Percentiles rank a stretch among this genome's conserved stretches.
These are phyloP conservation scores for Rhynchospora breviuscula DNA, from an alignment of 176 grass and related monocot species.

Conservation along the genomic window DNA sequence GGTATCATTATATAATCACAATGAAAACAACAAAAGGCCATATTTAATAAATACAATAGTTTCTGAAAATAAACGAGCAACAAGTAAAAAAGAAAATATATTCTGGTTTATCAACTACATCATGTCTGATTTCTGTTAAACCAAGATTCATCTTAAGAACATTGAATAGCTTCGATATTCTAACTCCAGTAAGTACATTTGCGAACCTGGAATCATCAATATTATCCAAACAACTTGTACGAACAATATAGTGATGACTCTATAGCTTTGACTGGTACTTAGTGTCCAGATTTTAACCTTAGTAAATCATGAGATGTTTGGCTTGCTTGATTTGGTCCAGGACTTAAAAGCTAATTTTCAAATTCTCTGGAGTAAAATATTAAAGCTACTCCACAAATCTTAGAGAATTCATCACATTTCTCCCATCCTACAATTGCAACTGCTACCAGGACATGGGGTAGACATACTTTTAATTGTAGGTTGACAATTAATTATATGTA, in stretches of 20 bases:
- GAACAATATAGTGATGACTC: background rate
- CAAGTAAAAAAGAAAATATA: background rate
- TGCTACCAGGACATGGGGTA: background rate
- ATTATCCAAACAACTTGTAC: background rate
- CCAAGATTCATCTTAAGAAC: background rate
- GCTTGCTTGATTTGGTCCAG: background rate
- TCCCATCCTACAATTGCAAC: background rate
- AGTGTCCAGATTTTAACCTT: background rate
- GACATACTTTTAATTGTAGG: background rate
- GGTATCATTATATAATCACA: constrained; percentile 11
- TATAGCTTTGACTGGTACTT: background rate
- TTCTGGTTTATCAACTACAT: background rate
- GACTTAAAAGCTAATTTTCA: background rate
- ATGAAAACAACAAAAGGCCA: background rate
- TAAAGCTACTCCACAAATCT: background rate
- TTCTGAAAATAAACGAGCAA: background rate
- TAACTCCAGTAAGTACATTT: background rate
- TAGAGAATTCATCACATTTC: background rate
- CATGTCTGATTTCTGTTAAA: background rate
- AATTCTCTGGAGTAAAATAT: background rate
- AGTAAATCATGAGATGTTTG: background rate
- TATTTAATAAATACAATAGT: background rate
- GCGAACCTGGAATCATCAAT: constrained; percentile 1
- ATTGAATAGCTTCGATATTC: background rate
- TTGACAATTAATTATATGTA: background rate